Evolutionary conservation across 306 rosid genomes (phyloP).

Genomic region (Malus fusca): DNA sequence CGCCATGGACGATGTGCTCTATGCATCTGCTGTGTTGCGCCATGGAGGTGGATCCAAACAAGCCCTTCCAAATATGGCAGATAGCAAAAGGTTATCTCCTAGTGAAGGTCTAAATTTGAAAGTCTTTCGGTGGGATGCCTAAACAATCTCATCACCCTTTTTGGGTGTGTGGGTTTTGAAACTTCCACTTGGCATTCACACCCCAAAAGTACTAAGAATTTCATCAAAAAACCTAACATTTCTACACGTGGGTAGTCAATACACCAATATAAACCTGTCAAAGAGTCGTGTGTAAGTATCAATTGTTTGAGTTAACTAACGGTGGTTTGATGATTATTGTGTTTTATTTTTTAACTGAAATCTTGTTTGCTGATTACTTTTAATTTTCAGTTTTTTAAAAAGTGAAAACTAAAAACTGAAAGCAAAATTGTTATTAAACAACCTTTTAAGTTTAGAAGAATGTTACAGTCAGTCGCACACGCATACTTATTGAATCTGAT

Average conservation of each 20-base stretch:
- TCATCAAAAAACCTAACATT: background rate
- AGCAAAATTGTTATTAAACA: too few relatives aligned
- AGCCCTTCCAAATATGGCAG: slow-evolving; percentile 24
- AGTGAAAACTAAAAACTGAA: too few relatives aligned
- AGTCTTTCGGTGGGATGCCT: slow-evolving; percentile 13
- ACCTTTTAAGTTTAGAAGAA: too few relatives aligned
- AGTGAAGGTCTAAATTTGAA: background rate
- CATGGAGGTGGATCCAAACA: slow-evolving; percentile 8
- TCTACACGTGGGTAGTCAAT: background rate
- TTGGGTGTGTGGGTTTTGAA: background rate
- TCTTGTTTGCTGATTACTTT: too few relatives aligned
- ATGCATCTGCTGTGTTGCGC: background rate
- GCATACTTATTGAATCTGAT: too few relatives aligned
- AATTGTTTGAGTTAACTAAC: too few relatives aligned
- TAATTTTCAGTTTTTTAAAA: too few relatives aligned
- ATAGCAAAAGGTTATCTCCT: background rate
- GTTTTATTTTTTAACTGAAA: too few relatives aligned
- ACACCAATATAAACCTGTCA: too few relatives aligned
- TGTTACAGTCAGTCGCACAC: too few relatives aligned
- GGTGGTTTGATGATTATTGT: too few relatives aligned
- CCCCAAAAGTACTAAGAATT: background rate
- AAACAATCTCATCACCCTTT: background rate
- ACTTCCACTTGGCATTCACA: background rate
- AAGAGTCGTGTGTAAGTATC: too few relatives aligned
- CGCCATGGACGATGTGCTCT: slow-evolving; percentile 6